Base-by-base conservation (phyloP, 257 asterid species). In the Capsicum baccatum region DNA sequence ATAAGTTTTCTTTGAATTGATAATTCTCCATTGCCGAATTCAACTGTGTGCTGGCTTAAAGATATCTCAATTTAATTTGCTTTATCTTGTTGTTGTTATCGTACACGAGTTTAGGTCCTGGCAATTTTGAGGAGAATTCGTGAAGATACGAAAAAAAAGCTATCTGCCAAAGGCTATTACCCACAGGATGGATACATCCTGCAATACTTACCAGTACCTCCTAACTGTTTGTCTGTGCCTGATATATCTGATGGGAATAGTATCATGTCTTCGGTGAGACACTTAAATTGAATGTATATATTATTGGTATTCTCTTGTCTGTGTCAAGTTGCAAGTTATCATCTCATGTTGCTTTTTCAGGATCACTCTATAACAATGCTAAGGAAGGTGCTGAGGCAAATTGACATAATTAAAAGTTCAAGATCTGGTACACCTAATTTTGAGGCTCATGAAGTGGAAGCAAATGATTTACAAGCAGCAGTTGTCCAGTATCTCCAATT, bases 141-240 rank as follows among this genome's bases (percentile, higher is more conserved):
- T 74, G 85, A 79, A 59, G 99, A 89, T 63, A 92, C 98, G 79
- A 89, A 85, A 57, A 93, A 87, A 84, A 93, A 92, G 89, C 96
- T 96, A 62, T 76, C 84, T 17, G 92, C 92, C 8, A 93, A 91
- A 89, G 93, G 95, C 57, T 94, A 87, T 90, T 91, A 88, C 52
- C 97, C 96, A 42, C 99, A 96, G 86, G 99, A 94, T 50, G 99
- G 99, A 86, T 96, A 91, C 73, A 86, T 94, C 79, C 86, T 96
- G 89, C 94, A 92, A 87, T 87, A 88, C 86, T 90, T 96, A 70
- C 98, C 99, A 7, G 98, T 96, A 79, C 99, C 99, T 87, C 99
- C 99, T 19, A 96, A 96, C 89, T 96, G 98, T 88, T 92, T 96
- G 89, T 96, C 98, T 12, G 94, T 94, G 66, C 99, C 99, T 83